Conservation (phyloP, 805 yeast species). For the Wickerhamomyces pijperi region DNA sequence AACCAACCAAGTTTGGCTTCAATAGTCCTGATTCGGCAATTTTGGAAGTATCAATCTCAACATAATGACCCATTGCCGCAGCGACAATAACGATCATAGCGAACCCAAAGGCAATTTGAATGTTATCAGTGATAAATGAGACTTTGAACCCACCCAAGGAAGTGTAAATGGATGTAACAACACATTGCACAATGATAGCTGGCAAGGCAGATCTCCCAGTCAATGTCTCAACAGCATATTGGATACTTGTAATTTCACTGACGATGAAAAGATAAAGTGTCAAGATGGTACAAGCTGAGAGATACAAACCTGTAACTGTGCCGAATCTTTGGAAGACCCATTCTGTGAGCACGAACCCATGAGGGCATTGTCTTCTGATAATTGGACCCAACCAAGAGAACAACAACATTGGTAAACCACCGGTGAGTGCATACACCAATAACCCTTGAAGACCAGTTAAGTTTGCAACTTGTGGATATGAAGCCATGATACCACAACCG, state of each 20-base stretch:
- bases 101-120: conserved; percentile 71
- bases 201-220: conserved; percentile 75
- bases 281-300: conserved; percentile 72
- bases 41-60: conserved; percentile 44
- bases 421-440: conserved; percentile 68
- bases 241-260: conserved; percentile 73
- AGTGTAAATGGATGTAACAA: conserved; percentile 79
- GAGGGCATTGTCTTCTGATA: conserved; percentile 69
- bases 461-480: conserved; percentile 82
- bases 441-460: conserved; percentile 81
- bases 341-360: conserved; percentile 85
- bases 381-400: conserved; percentile 78
- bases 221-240: conserved; percentile 63
- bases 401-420: conserved; percentile 76
- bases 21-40: conserved; percentile 58
- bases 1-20: conserved; percentile 62
- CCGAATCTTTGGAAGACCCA: conserved; percentile 90
- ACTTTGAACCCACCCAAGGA: conserved; percentile 83
- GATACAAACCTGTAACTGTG: conserved; percentile 55
- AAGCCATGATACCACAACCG: conserved; percentile 83
- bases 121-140: conserved; percentile 76
- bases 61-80: conserved; percentile 67
- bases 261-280: conserved; percentile 83
- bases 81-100: conserved; percentile 58
- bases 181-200: conserved; percentile 75